Percentiles rank a stretch among this genome's conserved stretches.
These are phyloP conservation scores for Pyrenula aspistea DNA, from an alignment of 495 filamentous ascomycete species.

Conservation along the genomic window DNA sequence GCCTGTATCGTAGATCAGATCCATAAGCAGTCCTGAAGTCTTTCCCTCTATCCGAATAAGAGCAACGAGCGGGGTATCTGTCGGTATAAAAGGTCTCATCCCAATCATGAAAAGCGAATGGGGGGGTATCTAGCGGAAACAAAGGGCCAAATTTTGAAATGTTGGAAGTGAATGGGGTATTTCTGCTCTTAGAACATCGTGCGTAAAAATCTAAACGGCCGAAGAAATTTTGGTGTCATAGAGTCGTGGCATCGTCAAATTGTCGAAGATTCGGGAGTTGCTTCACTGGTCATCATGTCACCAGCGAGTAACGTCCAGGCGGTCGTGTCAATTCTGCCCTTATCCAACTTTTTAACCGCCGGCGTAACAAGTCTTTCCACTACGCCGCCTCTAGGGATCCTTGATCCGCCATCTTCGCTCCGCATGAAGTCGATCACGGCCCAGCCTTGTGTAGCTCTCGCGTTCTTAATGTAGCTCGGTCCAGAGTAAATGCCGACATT, in stretches of 20 bases:
- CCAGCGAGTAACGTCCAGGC: background rate
- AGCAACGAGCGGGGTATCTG: too few relatives aligned
- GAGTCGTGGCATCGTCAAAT: background rate
- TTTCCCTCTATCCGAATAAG: too few relatives aligned
- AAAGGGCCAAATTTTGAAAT: too few relatives aligned
- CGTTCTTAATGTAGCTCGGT: constrained; percentile 26
- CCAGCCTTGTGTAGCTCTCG: constrained; percentile 36
- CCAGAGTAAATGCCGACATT: constrained; percentile 37
- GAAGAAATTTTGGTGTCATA: background rate
- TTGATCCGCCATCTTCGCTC: constrained; percentile 22
- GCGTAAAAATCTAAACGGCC: too few relatives aligned
- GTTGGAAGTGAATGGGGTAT: too few relatives aligned
- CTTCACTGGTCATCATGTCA: background rate
- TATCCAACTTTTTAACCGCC: constrained; percentile 24
- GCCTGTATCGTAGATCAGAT: too few relatives aligned
- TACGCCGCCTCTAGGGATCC: constrained; percentile 28
- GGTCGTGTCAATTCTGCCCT: background rate
- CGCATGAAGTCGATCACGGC: constrained; percentile 33
- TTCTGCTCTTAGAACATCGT: too few relatives aligned
- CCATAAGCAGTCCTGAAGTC: too few relatives aligned
- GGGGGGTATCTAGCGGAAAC: too few relatives aligned
- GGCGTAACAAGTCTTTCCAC: constrained; percentile 30
- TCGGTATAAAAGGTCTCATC: too few relatives aligned
- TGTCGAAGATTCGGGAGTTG: background rate
- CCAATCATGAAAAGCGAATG: too few relatives aligned